Evolutionary conservation across 768 basidiomycete species (phyloP).

Genomic region (Tulasnella sp.): DNA sequence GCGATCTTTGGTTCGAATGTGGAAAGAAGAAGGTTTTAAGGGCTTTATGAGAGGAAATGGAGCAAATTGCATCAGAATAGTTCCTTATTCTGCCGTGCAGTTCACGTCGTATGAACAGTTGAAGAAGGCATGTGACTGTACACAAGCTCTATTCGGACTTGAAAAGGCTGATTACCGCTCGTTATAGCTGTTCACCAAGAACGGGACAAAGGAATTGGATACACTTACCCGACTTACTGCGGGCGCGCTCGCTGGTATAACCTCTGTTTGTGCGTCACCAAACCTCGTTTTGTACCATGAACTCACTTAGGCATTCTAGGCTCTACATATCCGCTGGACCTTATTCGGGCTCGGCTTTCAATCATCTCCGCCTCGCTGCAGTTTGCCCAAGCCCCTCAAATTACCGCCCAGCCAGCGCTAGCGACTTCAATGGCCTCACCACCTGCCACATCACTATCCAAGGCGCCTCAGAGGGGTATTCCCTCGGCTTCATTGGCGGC

Average conservation of each 20-base stretch:
- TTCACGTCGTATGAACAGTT: slow-evolving; percentile 63
- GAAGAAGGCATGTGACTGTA: slow-evolving; percentile 49
- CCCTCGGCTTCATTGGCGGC: slow-evolving; percentile 18
- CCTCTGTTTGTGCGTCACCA: slow-evolving; percentile 68
- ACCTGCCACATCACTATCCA: not conserved
- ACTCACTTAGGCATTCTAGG: slow-evolving; percentile 31
- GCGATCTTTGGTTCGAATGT: slow-evolving; percentile 76
- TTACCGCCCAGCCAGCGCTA: not conserved
- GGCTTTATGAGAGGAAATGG: slow-evolving; percentile 93
- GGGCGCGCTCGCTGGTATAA: slow-evolving; percentile 87
- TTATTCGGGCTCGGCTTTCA: slow-evolving; percentile 82
- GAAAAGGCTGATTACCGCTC: too few relatives aligned
- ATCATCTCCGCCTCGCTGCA: slow-evolving; percentile 81
- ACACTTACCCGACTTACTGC: slow-evolving; percentile 75
- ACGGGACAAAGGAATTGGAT: slow-evolving; percentile 66
- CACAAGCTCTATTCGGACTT: too few relatives aligned
- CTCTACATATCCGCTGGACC: slow-evolving; percentile 84
- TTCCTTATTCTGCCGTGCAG: slow-evolving; percentile 58
- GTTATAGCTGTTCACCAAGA: slow-evolving; percentile 52
- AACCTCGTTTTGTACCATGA: not conserved
- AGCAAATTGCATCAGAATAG: slow-evolving; percentile 77
- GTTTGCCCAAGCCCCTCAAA: slow-evolving; percentile 25
- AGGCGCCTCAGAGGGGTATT: slow-evolving; percentile 3
- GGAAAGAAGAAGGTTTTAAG: slow-evolving; percentile 82
- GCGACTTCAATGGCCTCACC: not conserved